Evolutionary conservation across 2,329 filamentous ascomycete genomes (phyloP).

Genomic region (Cladophialophora immunda): DNA sequence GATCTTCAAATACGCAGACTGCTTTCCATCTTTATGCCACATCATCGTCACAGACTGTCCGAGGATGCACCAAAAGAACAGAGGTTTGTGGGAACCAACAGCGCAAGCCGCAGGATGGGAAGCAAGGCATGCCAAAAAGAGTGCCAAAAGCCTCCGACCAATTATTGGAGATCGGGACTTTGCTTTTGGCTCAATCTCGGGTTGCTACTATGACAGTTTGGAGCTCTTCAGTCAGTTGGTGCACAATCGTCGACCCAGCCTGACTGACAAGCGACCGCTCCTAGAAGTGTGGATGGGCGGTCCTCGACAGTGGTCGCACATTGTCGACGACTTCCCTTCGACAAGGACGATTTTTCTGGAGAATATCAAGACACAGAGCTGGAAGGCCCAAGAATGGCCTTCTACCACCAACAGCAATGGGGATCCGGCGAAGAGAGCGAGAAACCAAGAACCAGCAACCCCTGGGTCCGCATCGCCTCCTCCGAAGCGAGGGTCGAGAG

Average conservation of each 20-base stretch:
- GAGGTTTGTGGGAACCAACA: conserved; percentile 37
- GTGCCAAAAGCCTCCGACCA: conserved; percentile 43
- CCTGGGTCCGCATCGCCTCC: conserved; percentile 30
- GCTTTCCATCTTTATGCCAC: conserved; percentile 48
- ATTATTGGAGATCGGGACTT: conserved; percentile 44
- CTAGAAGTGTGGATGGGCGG: conserved; percentile 39
- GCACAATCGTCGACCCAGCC: conserved; percentile 21
- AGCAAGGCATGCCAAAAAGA: conserved; percentile 38
- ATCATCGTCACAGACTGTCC: conserved; percentile 48
- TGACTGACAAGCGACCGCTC: conserved; percentile 30
- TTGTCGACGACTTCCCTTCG: conserved; percentile 42
- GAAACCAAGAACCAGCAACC: conserved; percentile 24
- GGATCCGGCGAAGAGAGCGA: conserved; percentile 29
- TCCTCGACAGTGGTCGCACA: conserved; percentile 39
- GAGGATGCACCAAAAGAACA: conserved; percentile 40
- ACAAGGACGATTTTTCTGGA: conserved; percentile 42
- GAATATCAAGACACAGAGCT: conserved; percentile 26
- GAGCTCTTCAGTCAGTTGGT: conserved; percentile 25
- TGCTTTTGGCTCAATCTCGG: conserved; percentile 33
- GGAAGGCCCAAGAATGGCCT: conserved; percentile 5
- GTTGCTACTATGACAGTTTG: conserved; percentile 38
- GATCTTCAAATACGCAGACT: conserved; percentile 46
- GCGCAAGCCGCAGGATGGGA: conserved; percentile 45
- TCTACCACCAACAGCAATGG: conserved; percentile 8
- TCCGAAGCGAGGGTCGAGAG: conserved; percentile 26